Percentiles rank a stretch among this genome's conserved stretches.
phyloP scores from a whole-genome alignment of 306 rosid genomes.

The Morella rubra region DNA sequence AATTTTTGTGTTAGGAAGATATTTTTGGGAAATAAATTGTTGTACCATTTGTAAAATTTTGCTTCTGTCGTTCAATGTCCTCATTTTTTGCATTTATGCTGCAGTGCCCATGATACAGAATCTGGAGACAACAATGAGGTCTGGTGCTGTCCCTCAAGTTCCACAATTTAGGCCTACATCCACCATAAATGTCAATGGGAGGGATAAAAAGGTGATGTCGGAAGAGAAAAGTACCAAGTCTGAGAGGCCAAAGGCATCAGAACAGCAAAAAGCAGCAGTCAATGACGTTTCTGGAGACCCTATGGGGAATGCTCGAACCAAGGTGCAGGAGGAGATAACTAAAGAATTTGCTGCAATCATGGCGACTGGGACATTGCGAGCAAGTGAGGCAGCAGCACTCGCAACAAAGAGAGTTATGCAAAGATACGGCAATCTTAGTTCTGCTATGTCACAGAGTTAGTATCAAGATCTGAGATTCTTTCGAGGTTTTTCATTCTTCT shows the following conservation, averaged over 20 bases:
- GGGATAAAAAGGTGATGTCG: neutral
- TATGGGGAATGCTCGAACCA: conserved; percentile 73
- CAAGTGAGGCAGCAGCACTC: conserved; percentile 93
- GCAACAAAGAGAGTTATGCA: conserved; percentile 93
- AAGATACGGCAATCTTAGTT: conserved; percentile 52
- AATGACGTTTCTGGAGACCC: conserved; percentile 48
- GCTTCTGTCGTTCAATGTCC: neutral
- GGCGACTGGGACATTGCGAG: conserved; percentile 88
- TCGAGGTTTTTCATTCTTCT: neutral
- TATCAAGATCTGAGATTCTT: neutral
- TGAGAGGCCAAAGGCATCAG: conserved; percentile 21
- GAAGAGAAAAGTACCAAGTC: conserved; percentile 11
- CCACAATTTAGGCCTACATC: conserved; percentile 69
- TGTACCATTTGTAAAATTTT: neutral
- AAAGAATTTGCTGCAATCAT: conserved; percentile 78
- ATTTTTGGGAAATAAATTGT: neutral
- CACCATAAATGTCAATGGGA: neutral
- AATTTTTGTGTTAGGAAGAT: neutral
- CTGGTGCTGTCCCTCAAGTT: conserved; percentile 79
- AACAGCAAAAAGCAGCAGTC: conserved; percentile 19
- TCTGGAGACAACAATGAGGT: conserved; percentile 68
- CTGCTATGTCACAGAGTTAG: conserved; percentile 54
- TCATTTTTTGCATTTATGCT: conserved; percentile 5
- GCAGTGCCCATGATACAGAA: conserved; percentile 98
- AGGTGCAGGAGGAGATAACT: conserved; percentile 83